Percentiles rank a stretch among this genome's conserved stretches.
These are phyloP conservation scores for Zygosaccharomyces pseudorouxii DNA, from an alignment of 805 yeast genomes.

Conservation along the genomic window DNA sequence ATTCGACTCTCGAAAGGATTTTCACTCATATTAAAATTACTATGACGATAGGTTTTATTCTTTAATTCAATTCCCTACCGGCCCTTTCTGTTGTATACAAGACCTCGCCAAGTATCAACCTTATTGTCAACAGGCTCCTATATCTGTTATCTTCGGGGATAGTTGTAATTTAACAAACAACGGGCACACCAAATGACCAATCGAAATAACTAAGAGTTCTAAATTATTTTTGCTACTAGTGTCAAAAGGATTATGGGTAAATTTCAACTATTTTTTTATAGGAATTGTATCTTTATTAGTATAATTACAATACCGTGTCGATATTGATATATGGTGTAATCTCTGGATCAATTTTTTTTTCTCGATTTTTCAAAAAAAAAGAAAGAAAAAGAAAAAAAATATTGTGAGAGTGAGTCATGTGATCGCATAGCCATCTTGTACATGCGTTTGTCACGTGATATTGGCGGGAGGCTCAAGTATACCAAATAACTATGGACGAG, in stretches of 20 bases:
- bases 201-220: not conserved
- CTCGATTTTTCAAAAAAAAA: not conserved
- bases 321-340: not conserved
- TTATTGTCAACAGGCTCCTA: not conserved
- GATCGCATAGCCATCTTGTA: not conserved
- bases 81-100: not conserved
- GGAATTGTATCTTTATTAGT: not conserved
- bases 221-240: not conserved
- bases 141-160: not conserved
- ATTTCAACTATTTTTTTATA: not conserved
- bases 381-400: not conserved
- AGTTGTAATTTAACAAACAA: not conserved
- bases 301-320: not conserved
- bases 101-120: not conserved
- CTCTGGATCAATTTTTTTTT: not conserved
- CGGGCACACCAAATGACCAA: not conserved
- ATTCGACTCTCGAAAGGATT: conserved; percentile 33
- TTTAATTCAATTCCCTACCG: not conserved
- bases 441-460: not conserved
- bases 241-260: not conserved
- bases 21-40: conserved; percentile 24
- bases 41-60: not conserved
- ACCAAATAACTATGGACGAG: not conserved
- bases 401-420: not conserved
- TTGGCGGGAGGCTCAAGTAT: not conserved